A percentile compares a stretch with the other conserved stretches of the same genome.
Evolutionary conservation across 2,329 filamentous ascomycete genomes (phyloP).

Genomic region (Fusarium virguliforme): DNA sequence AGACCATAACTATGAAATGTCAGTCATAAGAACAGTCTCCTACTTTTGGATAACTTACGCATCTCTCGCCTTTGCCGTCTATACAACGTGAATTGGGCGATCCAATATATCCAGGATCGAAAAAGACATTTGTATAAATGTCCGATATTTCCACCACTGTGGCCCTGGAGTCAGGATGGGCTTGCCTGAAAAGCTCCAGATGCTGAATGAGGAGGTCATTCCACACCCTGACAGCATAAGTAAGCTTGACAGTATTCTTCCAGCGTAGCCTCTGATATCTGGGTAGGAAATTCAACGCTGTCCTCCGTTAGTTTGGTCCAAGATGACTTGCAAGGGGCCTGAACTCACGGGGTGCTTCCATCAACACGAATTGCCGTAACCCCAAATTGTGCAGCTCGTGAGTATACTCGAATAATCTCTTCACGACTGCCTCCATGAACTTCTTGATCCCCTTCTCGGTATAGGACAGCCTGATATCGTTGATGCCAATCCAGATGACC

Average conservation of each 20-base stretch:
- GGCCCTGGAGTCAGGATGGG: not conserved
- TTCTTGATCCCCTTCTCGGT: not conserved
- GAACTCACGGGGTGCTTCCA: constrained; percentile 15
- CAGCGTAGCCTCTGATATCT: not conserved
- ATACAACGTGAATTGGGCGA: not conserved
- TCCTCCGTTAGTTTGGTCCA: not conserved
- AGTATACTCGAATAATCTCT: constrained; percentile 2
- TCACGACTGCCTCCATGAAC: not conserved
- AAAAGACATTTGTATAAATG: constrained; percentile 7
- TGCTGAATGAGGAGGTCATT: not conserved
- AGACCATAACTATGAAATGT: constrained; percentile 11
- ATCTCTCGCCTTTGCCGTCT: not conserved
- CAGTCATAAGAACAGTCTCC: not conserved
- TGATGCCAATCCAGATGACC: constrained; percentile 11
- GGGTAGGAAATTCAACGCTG: constrained; percentile 9
- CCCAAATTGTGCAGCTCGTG: not conserved
- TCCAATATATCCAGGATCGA: not conserved
- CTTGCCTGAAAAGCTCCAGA: not conserved
- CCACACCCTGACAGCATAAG: not conserved
- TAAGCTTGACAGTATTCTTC: not conserved
- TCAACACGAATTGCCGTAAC: constrained; percentile 3
- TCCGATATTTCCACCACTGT: not conserved
- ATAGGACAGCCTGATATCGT: not conserved
- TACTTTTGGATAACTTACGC: not conserved
- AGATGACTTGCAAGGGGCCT: not conserved